Evolutionary conservation across 129 eudicot species (phyloP), one percentile per base, ranked within the genome.

Genomic region (Tagetes erecta): DNA sequence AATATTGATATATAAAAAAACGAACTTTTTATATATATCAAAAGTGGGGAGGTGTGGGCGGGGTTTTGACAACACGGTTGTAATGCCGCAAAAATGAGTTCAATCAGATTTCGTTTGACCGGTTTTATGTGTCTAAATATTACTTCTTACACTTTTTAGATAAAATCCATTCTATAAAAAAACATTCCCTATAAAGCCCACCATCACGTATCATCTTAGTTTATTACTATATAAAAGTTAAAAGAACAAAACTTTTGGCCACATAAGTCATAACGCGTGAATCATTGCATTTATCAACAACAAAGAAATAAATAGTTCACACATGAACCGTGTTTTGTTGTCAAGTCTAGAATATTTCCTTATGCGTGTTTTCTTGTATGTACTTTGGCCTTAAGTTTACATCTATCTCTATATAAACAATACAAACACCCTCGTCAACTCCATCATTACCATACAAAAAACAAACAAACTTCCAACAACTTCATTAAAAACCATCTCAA

Each of bases 331-430:
- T 34, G 82, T 51, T n/a, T 13, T 20, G 35, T 47, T 51, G 66
- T 35, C 49, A 38, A 31, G 33, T 53, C 60, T 70, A 6, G 3
- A 33, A 30, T 5, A 9, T 33, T 76, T 78, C 64, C 81, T 77
- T 77, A 34, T 35, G 42, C 82, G 78, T 66, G 82, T 79, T 79
- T 41, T 45, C 64, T 20, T 20, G 27, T 20, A 20, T 71, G 41
- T 40, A 2, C 7, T 59, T 71, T 64, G 82, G 72, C 64, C 78
- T 14, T 20, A 64, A 34, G 34, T 33, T 31, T 53, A 55, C 78
- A 36, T 27, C 76, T 46, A 47, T 70, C 56, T 76, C 41, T 77
- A 60, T 68, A 70, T 64, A 79, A 5, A 78, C 57, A 0, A 33
- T 10, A 79, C 78, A 20, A 65, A 65, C 31, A 45, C 52, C 60